phyloP scores from a whole-genome alignment of 768 basidiomycete species.

The Russula sp. region DNA sequence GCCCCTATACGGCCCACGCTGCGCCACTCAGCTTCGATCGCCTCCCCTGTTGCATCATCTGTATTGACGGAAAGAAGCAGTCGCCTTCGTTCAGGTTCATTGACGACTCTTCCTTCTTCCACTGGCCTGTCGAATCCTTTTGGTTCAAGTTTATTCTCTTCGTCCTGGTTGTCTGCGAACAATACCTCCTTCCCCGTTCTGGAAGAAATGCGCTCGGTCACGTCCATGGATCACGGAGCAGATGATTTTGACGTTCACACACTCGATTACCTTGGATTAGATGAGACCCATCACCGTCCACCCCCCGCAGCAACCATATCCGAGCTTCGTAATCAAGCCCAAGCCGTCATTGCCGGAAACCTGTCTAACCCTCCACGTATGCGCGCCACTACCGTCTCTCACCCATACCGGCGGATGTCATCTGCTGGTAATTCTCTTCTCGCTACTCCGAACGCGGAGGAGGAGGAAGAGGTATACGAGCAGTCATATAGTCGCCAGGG shows the following conservation, averaged over 20 bases:
- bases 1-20: constrained; percentile 57
- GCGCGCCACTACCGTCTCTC: constrained; percentile 89
- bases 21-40: constrained; percentile 71
- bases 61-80: constrained; percentile 62
- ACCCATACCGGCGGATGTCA: constrained; percentile 74
- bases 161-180: constrained; percentile 73
- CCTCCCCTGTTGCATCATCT: constrained; percentile 49
- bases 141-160: constrained; percentile 83
- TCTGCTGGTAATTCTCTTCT: constrained; percentile 56
- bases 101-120: constrained; percentile 71
- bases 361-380: constrained; percentile 72
- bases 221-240: constrained; percentile 69
- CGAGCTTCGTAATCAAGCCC: constrained; percentile 84
- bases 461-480: constrained; percentile 72
- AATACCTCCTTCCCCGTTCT: constrained; percentile 53
- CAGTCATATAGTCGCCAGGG: constrained; percentile 55
- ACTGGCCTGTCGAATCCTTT: constrained; percentile 74
- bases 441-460: constrained; percentile 54
- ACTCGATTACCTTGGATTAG: constrained; percentile 93
- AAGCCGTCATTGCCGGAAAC: constrained; percentile 83
- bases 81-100: constrained; percentile 86
- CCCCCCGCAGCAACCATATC: constrained; percentile 85
- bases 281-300: constrained; percentile 59
- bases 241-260: constrained; percentile 93
- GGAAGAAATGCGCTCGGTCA: constrained; percentile 77